These are phyloP conservation scores for Aspergillus neoniger DNA, from an alignment of 2,329 filamentous ascomycete genomes.

Conservation along the genomic window DNA sequence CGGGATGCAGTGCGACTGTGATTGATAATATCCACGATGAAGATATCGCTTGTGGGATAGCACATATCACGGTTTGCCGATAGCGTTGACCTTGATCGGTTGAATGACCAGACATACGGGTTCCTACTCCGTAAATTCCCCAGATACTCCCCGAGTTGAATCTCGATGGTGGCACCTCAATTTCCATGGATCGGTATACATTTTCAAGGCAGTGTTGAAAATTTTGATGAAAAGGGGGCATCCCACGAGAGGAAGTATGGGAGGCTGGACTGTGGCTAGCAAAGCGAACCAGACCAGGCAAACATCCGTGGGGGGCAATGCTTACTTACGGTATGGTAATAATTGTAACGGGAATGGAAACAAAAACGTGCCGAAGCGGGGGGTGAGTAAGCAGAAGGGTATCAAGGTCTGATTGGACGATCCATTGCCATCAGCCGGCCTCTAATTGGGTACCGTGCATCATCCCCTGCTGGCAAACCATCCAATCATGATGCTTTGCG, in stretches of 20 bases:
- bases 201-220: neutral
- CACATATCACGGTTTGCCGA: neutral
- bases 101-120: neutral
- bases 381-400: neutral
- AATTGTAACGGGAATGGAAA: too few species aligned
- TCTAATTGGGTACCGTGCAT: slow-evolving; percentile 10
- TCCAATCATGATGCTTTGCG: slow-evolving; percentile 22
- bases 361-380: neutral
- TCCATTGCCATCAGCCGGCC: neutral
- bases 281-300: too few species aligned
- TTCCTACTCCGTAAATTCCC: neutral
- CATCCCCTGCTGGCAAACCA: neutral
- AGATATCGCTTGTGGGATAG: neutral
- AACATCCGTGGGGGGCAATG: too few species aligned
- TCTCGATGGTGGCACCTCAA: neutral
- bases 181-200: neutral
- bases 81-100: neutral
- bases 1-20: neutral
- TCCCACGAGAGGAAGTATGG: neutral
- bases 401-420: neutral
- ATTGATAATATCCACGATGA: neutral
- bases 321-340: too few species aligned
- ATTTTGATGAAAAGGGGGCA: neutral
- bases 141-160: neutral
- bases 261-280: neutral